Evolutionary conservation across 2,329 filamentous ascomycete species (phyloP), one percentile per base, ranked within the genome.

Genomic region (Hypoxylon sp.): DNA sequence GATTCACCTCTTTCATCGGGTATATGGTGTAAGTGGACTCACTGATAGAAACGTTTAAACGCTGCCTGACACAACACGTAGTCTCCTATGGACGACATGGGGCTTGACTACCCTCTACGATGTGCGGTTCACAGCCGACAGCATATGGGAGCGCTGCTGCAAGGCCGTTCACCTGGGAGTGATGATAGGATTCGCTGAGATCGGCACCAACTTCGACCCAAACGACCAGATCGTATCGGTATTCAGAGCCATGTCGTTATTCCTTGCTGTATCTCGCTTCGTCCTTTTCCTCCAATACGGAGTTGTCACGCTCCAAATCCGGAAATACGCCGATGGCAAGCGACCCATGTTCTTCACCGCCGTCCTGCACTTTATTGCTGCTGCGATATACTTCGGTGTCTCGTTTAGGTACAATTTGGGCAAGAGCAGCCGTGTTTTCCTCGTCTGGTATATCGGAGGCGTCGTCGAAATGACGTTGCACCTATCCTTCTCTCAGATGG

Each of bases 1-100:
- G 66, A 41, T 69, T 78, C 21, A 55, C 52, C 6, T 75, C 83
- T 11, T 88, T 87, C 71, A 81, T 87, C 45, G 83, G 85, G 14
- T 88, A 86, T 73, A 85, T 88, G 67, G 80, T 71, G 72, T 74
- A 65, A 61, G 74, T 65, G 23, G 16, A 25, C 47, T 29, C 55
- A 41, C 32, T 56, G 72, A 72, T 11, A 70, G 75, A 43, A 76
- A 60, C 4, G 74, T 76, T 47, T 52, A 74, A 30, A 74, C 79
- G 12, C 29, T 9, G 3, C 3, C 37, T 80, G 76, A 64, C 77
- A 68, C 65, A 5, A 53, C 66, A 8, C 76, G 21, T 50, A 81
- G 84, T 21, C 80, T 91, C 16, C 79, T 91, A 5, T 91, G 88
- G 89, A 85, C 89, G 63, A 90, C 87, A n/a, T 91, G 89, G 89